phyloP scores from a whole-genome alignment of 129 eudicot species.

The Deinandra increscens region DNA sequence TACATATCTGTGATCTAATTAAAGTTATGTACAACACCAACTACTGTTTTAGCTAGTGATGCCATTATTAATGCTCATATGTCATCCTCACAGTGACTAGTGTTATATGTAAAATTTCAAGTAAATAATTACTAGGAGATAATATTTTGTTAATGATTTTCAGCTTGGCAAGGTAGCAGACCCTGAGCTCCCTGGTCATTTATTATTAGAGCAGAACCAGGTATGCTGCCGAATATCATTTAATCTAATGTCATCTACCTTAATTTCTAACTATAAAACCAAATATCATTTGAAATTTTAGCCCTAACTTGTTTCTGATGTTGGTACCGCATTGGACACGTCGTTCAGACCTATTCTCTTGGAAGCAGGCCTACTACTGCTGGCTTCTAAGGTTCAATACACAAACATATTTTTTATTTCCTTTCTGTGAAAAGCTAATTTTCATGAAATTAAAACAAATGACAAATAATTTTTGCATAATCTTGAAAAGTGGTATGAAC shows the following conservation, averaged over 20 bases:
- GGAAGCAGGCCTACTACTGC: conserved; percentile 95
- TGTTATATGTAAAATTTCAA: conserved; percentile 2
- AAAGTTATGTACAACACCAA: not conserved
- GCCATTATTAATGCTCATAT: not conserved
- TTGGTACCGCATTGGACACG: conserved; percentile 83
- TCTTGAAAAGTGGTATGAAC: conserved; percentile 79
- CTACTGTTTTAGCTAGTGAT: not conserved
- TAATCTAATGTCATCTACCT: conserved; percentile 7
- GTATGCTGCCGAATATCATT: conserved; percentile 27
- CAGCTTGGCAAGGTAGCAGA: conserved; percentile 80
- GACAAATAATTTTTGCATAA: conserved; percentile 48
- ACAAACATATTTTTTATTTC: conserved; percentile 12
- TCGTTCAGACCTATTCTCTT: conserved; percentile 80
- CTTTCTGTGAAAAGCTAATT: conserved; percentile 5
- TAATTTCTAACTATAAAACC: not conserved
- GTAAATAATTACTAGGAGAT: not conserved
- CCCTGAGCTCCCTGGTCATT: conserved; percentile 92
- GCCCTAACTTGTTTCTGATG: conserved; percentile 95
- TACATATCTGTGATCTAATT: conserved; percentile 30
- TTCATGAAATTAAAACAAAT: conserved; percentile 20
- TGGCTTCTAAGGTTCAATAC: conserved; percentile 79
- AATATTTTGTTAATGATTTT: conserved; percentile 20
- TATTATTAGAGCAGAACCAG: conserved; percentile 91
- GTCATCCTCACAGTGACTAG: not conserved
- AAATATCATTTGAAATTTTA: conserved; percentile 22